phyloP scores from a whole-genome alignment of 805 yeast genomes.

The Wickerhamomyces sydowiorum region DNA sequence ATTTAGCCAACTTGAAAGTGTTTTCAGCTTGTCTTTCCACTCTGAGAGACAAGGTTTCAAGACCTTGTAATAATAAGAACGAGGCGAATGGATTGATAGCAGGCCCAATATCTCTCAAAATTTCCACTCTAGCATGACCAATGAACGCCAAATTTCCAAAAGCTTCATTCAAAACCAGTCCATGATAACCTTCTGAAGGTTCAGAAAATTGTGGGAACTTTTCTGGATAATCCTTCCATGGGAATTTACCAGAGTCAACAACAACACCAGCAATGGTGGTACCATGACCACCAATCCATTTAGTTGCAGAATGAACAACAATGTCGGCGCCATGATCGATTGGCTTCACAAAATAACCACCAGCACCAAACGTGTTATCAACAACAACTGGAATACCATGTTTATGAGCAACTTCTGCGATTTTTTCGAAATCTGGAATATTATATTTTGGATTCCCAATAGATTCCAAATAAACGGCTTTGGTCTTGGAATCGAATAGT shows the following conservation, averaged over 20 bases:
- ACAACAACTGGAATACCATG: constrained; percentile 87
- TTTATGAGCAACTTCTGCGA: constrained; percentile 73
- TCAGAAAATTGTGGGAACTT: constrained; percentile 87
- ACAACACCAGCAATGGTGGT: constrained; percentile 90
- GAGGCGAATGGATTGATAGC: constrained; percentile 82
- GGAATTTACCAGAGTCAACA: constrained; percentile 88
- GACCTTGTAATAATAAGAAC: constrained; percentile 82
- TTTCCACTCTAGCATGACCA: constrained; percentile 75
- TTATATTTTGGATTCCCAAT: constrained; percentile 92
- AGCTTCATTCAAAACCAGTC: constrained; percentile 74
- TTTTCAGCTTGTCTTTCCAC: constrained; percentile 89
- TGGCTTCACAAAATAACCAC: constrained; percentile 83
- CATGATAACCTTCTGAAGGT: constrained; percentile 94
- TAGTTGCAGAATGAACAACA: constrained; percentile 90
- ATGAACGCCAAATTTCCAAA: constrained; percentile 77
- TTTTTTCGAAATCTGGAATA: constrained; percentile 82
- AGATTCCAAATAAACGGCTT: constrained; percentile 84
- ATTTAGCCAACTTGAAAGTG: constrained; percentile 73
- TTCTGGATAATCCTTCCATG: constrained; percentile 80
- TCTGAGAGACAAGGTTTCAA: constrained; percentile 90
- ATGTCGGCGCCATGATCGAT: constrained; percentile 88
- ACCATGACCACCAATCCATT: constrained; percentile 98
- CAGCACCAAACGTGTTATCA: constrained; percentile 97
- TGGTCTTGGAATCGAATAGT: constrained; percentile 76
- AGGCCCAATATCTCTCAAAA: constrained; percentile 91